phyloP scores from a whole-genome alignment of 352 stramenopile genomes.

The Sclerospora graminicola region DNA sequence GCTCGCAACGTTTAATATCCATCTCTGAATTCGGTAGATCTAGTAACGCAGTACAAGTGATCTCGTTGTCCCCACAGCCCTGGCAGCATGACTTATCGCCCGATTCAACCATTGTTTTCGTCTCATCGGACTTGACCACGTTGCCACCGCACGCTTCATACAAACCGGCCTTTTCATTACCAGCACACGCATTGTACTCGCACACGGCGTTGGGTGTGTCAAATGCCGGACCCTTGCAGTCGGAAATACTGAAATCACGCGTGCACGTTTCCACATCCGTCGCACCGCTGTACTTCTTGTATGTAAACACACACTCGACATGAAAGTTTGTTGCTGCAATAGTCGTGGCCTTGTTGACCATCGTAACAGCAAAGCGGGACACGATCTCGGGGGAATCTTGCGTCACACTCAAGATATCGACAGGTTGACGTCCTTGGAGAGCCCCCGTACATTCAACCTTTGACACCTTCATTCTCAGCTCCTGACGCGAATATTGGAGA shows the following conservation, averaged over 20 bases:
- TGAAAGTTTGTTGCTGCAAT: conserved; percentile 29
- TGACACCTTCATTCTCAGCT: conserved; percentile 24
- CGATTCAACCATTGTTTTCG: conserved; percentile 14
- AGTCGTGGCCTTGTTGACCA: conserved; percentile 29
- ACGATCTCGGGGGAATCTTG: conserved; percentile 28
- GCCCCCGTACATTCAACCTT: conserved; percentile 29
- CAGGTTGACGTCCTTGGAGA: conserved; percentile 18
- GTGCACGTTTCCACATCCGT: conserved; percentile 26
- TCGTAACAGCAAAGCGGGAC: conserved; percentile 47
- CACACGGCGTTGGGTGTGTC: conserved; percentile 32
- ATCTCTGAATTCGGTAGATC: conserved; percentile 23
- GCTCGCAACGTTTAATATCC: conserved; percentile 24
- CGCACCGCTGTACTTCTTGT: conserved; percentile 15
- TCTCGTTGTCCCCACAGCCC: conserved; percentile 14
- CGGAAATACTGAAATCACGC: conserved; percentile 33
- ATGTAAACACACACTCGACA: conserved; percentile 46
- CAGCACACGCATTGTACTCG: conserved; percentile 23
- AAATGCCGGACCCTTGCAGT: conserved; percentile 45
- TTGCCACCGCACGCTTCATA: conserved; percentile 43
- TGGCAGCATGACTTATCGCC: conserved; percentile 32
- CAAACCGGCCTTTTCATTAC: conserved; percentile 21
- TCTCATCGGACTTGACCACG: conserved; percentile 14
- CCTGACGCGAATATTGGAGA: conserved; percentile 23
- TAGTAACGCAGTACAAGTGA: conserved; percentile 30
- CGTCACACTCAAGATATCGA: conserved; percentile 29